Evolutionary conservation across 129 eudicot genomes (phyloP), one percentile per base, ranked within the genome.

Genomic region (Flaveria linearis): DNA sequence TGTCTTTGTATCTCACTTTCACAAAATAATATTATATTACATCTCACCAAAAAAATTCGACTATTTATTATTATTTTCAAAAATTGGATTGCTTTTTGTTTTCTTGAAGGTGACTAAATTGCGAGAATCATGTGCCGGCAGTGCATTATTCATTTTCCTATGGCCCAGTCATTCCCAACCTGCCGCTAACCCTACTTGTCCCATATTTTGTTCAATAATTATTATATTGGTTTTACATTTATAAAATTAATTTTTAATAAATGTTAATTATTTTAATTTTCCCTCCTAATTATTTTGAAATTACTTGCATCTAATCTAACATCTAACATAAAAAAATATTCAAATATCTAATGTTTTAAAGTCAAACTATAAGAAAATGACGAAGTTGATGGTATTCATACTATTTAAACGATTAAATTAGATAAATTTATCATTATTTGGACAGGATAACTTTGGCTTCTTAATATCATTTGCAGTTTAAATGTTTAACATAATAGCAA

Each of bases 101-200:
- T 78, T 62, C 25, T 71, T 78, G 77, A 78, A 60, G 71, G 71
- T 17, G 77, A 78, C 80, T 67, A 47, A 65, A 65, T 65, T 30
- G 80, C 64, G 23, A 58, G 73, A 71, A 78, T 78, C 82, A 78
- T 78, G 82, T 78, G 82, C 82, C 82, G 82, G 77, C 82, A 26
- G 71, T 71, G 55, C 82, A 71, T 71, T 43, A 70, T 71, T 78
- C 77, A 47, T 72, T 78, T 78, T 78, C 82, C 49, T 49, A 50
- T 78, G 82, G 77, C 55, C 82, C 82, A 23, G 67, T 36, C 23
- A 39, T 72, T 71, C 45, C 65, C 50, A 69, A 78, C 82, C 82
- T 71, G 77, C 82, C 82, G 28, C 46, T 68, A 77, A 53, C 75
- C 81, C 81, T 28, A 78, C 71, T 78, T 78, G 77, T 70, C 53